Evolutionary conservation across 179 eudicot genomes (phyloP), one percentile per base, ranked within the genome.

Genomic region (Beta lomatogona): DNA sequence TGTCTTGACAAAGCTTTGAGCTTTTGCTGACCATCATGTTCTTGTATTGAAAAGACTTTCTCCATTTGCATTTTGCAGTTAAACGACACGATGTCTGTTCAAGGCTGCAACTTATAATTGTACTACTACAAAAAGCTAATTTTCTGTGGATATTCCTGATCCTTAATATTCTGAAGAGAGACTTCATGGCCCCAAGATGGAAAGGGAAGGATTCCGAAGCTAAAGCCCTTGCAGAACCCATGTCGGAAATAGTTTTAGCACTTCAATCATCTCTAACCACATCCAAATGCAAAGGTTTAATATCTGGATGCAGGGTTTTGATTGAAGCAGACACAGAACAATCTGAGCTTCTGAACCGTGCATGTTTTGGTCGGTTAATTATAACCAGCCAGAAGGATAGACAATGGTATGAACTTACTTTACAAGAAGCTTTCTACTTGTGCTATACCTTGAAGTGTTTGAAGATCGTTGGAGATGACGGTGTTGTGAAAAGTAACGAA

Each of bases 371-470:
- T 45, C 86, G 82, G 10, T 88, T 90, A 36, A 80, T 84, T 71
- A 52, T 83, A 45, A 86, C 91, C 31, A 73, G 89, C 11, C 88
- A 89, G 60, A 84, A 85, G 71, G 92, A 88, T 75, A 88, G 82
- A 44, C 87, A 87, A 16, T 89, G 91, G 90, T 89, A 88, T 82
- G 89, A 87, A 71, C 59, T 93, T 16, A 82, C 84, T 63, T 63
- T 91, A 60, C 93, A 92, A 48, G 95, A 92, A 80, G 94, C 93
- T 41, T 86, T 91, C 74, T 91, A 88, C 84, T 61, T 93, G 63
- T 86, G 76, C 83, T 75, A 75, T 75, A 36, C 63, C 11, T 79
- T 90, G 67, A 91, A 85, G 63, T 93, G 96, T 80, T 82, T 91
- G 67, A 85, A 83, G 79, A 85, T 93, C 46, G 64, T 65, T 8